Evolutionary conservation across 805 yeast genomes (phyloP).

Genomic region (Nakazawaea ambrosiae): DNA sequence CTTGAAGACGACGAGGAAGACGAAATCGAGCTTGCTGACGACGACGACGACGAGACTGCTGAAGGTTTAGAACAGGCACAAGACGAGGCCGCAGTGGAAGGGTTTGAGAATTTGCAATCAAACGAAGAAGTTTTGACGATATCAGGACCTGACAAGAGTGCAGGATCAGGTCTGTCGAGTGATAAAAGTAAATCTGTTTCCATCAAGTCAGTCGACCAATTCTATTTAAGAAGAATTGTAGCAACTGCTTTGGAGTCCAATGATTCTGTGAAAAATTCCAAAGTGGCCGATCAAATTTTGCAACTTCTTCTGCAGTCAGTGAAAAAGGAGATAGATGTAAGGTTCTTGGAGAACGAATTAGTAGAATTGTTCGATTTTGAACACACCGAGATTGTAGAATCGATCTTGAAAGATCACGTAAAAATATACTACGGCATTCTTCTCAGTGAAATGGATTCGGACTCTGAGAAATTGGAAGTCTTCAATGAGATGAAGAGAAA

Average conservation of each 20-base stretch:
- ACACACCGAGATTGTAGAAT: constrained; percentile 39
- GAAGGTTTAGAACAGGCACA: constrained; percentile 2
- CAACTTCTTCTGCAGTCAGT: constrained; percentile 28
- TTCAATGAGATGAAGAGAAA: constrained; percentile 35
- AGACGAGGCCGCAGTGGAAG: constrained; percentile 19
- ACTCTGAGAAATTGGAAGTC: constrained; percentile 28
- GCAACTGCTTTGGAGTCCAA: constrained; percentile 23
- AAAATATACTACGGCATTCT: constrained; percentile 22
- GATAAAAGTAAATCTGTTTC: constrained; percentile 3
- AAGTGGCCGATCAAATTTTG: constrained; percentile 32
- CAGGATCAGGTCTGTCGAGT: constrained; percentile 15
- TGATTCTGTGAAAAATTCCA: constrained; percentile 31
- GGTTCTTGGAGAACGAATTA: constrained; percentile 48
- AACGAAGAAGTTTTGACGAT: too few species aligned
- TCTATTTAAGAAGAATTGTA: constrained; percentile 49
- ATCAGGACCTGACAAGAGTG: too few species aligned
- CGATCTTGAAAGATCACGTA: constrained; percentile 37
- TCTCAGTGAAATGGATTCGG: constrained; percentile 17
- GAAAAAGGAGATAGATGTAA: constrained; percentile 22
- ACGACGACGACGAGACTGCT: constrained; percentile 15
- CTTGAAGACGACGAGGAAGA: constrained; percentile 39
- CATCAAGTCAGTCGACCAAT: constrained; percentile 23
- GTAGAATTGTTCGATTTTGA: constrained; percentile 46
- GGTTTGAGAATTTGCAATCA: constrained; percentile 18
- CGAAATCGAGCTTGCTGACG: constrained; percentile 25